Base-by-base conservation (phyloP, 768 basidiomycete genomes). In the Neoboletus brunneissimus region DNA sequence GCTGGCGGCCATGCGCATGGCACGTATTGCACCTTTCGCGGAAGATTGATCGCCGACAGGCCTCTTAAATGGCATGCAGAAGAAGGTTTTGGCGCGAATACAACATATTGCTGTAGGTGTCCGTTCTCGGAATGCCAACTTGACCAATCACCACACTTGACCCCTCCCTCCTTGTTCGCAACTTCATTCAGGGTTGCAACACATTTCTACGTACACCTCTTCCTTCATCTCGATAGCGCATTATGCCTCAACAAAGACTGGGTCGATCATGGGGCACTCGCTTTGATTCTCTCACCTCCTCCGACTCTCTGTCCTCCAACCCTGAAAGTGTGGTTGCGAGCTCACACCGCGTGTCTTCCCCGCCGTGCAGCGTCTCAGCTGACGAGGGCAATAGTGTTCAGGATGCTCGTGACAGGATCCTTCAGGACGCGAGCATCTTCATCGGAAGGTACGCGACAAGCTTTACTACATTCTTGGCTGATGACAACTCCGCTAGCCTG, bases 401-500 rank as follows among this genome's bases (percentile, higher is more conserved):
- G 46, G 70, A 83, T 73, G 18, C 56, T 16, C 61, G 58, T 49
- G 70, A 84, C 44, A 82, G 77, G 64, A 76, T 81, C 66, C 79
- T 82, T 53, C 87, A 90, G 67, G 86, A 91, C 60, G 84, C 89
- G 40, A 91, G 88, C 64, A 80, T 93, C 63, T 93, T 93, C 70
- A 86, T 92, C 57, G 91, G 91, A 70, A 91, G 89, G 90, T 89
- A 64, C 5, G 67, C 62, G 54, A 29, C n/a, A 13, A 27, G 18
- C 31, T 31, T 43, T 20, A 20, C 35, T 20, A 20, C 38, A 8
- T 48, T 12, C 38, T 42, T 46, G 42, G n/a, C 64, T 64, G 35
- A 64, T 43, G 9, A 50, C 53, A 44, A 44, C 53, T 41, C 47
- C 44, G 16, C 34, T 56, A 92, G 90, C 67, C 77, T 92, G 57